These are phyloP conservation scores for Nakazawaea ambrosiae DNA, from an alignment of 805 yeast genomes.

Conservation along the genomic window DNA sequence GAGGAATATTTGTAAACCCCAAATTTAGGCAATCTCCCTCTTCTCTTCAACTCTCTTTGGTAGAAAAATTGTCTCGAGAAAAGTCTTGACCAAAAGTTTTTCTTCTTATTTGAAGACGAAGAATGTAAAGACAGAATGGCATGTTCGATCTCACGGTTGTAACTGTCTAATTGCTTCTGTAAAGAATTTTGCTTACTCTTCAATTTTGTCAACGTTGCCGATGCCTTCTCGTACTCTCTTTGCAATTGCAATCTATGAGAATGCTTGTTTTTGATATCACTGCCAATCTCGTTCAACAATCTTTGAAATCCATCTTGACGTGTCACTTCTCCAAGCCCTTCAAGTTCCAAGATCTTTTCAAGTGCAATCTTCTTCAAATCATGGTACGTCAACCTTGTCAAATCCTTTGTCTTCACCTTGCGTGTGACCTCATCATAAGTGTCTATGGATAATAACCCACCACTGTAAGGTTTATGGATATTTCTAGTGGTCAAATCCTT, in stretches of 20 bases:
- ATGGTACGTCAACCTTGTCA: conserved; percentile 49
- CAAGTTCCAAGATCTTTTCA: conserved; percentile 71
- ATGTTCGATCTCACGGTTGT: conserved; percentile 37
- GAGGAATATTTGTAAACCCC: conserved; percentile 76
- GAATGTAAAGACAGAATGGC: conserved; percentile 36
- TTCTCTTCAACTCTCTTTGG: conserved; percentile 59
- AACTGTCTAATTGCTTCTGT: conserved; percentile 36
- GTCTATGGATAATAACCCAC: conserved; percentile 3
- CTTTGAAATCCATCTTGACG: conserved; percentile 72
- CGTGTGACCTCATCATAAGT: not conserved
- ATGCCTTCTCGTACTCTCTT: conserved; percentile 33
- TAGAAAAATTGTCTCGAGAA: conserved; percentile 75
- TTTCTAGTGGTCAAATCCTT: conserved; percentile 26
- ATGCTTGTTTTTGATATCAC: conserved; percentile 55
- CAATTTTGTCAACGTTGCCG: conserved; percentile 35
- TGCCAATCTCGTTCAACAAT: conserved; percentile 74
- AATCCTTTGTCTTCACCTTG: conserved; percentile 28
- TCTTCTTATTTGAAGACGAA: conserved; percentile 35
- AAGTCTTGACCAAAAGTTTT: conserved; percentile 34
- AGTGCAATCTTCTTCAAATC: conserved; percentile 73
- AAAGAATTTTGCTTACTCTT: conserved; percentile 38
- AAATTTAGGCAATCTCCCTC: conserved; percentile 62
- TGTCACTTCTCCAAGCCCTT: conserved; percentile 54
- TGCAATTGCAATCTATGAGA: conserved; percentile 34
- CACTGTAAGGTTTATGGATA: conserved; percentile 12